Evolutionary conservation across 2,329 filamentous ascomycete species (phyloP), one percentile per base, ranked within the genome.

Genomic region (Penicillium hesseltinei): DNA sequence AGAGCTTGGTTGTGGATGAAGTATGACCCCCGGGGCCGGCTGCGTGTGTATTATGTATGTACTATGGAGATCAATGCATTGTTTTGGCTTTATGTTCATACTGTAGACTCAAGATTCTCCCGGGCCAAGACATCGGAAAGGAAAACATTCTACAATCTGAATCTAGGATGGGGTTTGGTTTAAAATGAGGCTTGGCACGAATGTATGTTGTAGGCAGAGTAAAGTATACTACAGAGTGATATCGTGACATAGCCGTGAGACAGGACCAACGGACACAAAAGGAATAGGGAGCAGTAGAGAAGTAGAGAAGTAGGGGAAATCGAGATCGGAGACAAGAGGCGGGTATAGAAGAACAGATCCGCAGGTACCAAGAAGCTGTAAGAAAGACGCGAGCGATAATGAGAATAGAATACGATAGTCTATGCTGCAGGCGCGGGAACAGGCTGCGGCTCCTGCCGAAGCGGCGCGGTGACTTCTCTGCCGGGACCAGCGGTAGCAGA

Each of bases 401-500:
- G 42, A 51, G 31, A n/a, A 45, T 44, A 47, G 33, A 50, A 51
- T 44, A 29, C 8, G 39, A 35, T 42, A 43, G 44, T 51, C 56
- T 66, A 71, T 58, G 70, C 70, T 25, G 60, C 68, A 7, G 68
- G 66, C 19, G 66, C 59, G 17, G 69, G 51, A 47, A 67, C 64
- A 25, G 64, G 51, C 52, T 62, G 65, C n/a, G 53, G 59, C 19
- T 56, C 59, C 31, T 62, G 59, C 17, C 49, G 59, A 45, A 25
- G 33, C 3, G 60, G 48, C 17, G 59, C 31, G 47, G 46, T 44
- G 42, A 57, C 59, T 56, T 71, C 67, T 21, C 72, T 69, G 31
- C 70, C 68, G 29, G 70, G 70, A 2, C 71, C 72, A 21, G 69
- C 66, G 6, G 71, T 73, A 27, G 69, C 71, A 29, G 74, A 72